phyloP scores from a whole-genome alignment of 2,329 filamentous ascomycete genomes.

The Nothophoma quercina region DNA sequence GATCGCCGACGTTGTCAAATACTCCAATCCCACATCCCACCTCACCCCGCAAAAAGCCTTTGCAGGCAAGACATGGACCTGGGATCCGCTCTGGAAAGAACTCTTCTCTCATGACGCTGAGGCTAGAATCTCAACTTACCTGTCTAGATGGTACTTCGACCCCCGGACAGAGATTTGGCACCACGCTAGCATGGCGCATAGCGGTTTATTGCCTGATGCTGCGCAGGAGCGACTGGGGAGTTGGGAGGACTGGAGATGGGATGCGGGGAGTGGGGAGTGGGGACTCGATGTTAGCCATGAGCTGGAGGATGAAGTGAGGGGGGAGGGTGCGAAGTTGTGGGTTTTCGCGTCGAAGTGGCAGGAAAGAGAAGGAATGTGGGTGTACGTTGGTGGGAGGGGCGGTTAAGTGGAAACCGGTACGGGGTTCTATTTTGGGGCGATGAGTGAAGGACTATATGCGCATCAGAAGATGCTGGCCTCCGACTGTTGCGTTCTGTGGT shows the following conservation, averaged over 20 bases:
- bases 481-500: not conserved
- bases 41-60: conserved; percentile 5
- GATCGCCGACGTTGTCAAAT: conserved; percentile 1
- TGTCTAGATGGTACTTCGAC: conserved; percentile 13
- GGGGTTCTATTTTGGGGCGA: not conserved
- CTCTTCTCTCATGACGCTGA: not conserved
- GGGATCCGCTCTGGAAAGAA: conserved; percentile 15
- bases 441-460: not conserved
- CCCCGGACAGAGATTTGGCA: conserved; percentile 1
- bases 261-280: conserved; percentile 11
- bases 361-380: conserved; percentile 8
- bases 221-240: conserved; percentile 5
- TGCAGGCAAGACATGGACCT: not conserved
- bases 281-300: conserved; percentile 12
- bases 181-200: conserved; percentile 12
- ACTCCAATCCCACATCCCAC: not conserved
- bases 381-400: conserved; percentile 9
- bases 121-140: not conserved
- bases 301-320: not conserved
- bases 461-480: not conserved
- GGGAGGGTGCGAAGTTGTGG: not conserved
- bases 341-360: conserved; percentile 12
- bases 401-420: no score
- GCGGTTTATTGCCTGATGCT: conserved; percentile 8
- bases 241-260: conserved; percentile 15